These are phyloP conservation scores for Aspergillus piperis DNA, from an alignment of 2,329 filamentous ascomycete genomes.

Conservation along the genomic window DNA sequence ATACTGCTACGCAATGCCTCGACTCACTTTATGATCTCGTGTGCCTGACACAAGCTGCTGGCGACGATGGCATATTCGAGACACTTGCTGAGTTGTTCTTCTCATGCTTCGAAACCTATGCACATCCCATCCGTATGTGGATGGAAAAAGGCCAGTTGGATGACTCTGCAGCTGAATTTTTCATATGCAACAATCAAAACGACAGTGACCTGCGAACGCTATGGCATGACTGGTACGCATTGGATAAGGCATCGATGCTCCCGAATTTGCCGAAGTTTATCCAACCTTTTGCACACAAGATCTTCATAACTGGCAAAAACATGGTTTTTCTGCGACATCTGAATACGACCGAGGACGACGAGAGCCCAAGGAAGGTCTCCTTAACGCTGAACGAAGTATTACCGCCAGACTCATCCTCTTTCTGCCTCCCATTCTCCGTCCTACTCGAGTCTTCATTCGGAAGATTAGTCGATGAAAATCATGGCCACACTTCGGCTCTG, in stretches of 20 bases:
- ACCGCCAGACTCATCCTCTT: conserved; percentile 42
- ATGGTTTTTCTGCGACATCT: conserved; percentile 79
- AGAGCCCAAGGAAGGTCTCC: conserved; percentile 39
- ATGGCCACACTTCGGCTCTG: conserved; percentile 66
- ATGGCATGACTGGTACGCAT: conserved; percentile 74
- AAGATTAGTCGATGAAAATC: conserved; percentile 74
- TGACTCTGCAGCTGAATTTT: conserved; percentile 69
- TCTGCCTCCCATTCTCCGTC: conserved; percentile 56
- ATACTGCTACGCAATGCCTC: conserved; percentile 69
- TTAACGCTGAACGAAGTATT: conserved; percentile 33
- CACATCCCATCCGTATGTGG: conserved; percentile 78
- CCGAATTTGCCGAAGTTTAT: conserved; percentile 76
- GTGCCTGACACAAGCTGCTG: conserved; percentile 68
- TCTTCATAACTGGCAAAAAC: conserved; percentile 87
- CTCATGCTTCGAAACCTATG: conserved; percentile 77
- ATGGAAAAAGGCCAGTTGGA: conserved; percentile 75
- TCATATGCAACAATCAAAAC: conserved; percentile 63
- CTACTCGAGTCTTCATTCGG: conserved; percentile 72
- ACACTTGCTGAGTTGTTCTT: conserved; percentile 72
- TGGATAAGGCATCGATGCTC: conserved; percentile 60
- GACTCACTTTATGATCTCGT: conserved; percentile 75
- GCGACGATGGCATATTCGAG: conserved; percentile 62
- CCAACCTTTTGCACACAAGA: conserved; percentile 65
- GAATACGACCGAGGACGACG: conserved; percentile 44
- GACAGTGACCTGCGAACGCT: conserved; percentile 63